Percentiles rank a stretch among this genome's conserved stretches.
Evolutionary conservation across 768 basidiomycete genomes (phyloP).

Genomic region (Suillus americanus): DNA sequence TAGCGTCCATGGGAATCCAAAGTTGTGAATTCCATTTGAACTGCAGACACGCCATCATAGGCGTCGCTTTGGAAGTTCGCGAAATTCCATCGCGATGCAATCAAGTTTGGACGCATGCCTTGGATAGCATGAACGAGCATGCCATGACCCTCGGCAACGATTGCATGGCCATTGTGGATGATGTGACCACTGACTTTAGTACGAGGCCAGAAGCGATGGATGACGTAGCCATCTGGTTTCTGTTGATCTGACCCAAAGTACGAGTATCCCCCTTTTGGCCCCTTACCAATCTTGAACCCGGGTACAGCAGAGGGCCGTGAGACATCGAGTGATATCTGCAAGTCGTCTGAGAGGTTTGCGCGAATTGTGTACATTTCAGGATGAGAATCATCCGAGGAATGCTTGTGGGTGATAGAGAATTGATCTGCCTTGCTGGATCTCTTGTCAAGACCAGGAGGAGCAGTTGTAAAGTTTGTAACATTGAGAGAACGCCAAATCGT

Average conservation of each 20-base stretch:
- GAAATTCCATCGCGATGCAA: conserved; percentile 96
- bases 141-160: conserved; percentile 58
- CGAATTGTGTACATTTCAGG: conserved; percentile 80
- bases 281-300: conserved; percentile 91
- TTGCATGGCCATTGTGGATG: conserved; percentile 63
- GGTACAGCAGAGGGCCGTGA: conserved; percentile 66
- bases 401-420: conserved; percentile 71
- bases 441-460: conserved; percentile 79
- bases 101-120: conserved; percentile 94
- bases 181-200: conserved; percentile 62
- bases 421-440: conserved; percentile 85
- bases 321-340: conserved; percentile 79
- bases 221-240: conserved; percentile 80
- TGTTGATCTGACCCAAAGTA: conserved; percentile 74
- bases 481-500: conserved; percentile 86
- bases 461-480: conserved; percentile 74
- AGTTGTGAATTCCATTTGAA: conserved; percentile 97
- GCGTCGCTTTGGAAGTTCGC: conserved; percentile 80
- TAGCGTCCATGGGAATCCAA: conserved; percentile 73
- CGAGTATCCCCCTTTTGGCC: conserved; percentile 84
- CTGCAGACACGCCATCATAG: conserved; percentile 74
- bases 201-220: conserved; percentile 91
- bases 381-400: conserved; percentile 51
- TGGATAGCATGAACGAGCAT: conserved; percentile 97
- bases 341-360: conserved; percentile 75